Evolutionary conservation across 495 filamentous ascomycete genomes (phyloP).

Genomic region (Penicilliopsis zonata): DNA sequence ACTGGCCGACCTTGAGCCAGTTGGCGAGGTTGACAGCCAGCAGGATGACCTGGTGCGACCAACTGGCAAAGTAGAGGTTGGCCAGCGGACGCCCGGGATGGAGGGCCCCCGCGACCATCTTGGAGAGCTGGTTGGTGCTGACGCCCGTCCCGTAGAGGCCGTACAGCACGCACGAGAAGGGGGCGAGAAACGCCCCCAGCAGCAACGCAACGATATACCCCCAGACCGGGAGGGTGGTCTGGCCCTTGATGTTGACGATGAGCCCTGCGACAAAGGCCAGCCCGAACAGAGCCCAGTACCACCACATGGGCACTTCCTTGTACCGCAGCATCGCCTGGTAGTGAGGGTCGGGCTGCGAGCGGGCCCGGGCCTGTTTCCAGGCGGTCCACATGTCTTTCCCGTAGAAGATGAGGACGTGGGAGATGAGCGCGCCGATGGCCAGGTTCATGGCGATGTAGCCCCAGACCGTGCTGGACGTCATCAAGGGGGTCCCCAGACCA

Average conservation of each 20-base stretch:
- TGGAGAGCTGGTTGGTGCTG: constrained; percentile 26
- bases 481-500: constrained; percentile 13
- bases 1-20: constrained; percentile 26
- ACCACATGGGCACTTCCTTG: constrained; percentile 42
- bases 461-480: constrained; percentile 9
- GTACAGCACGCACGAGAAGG: constrained; percentile 17
- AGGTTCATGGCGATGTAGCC: constrained; percentile 9
- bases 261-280: constrained; percentile 37
- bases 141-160: constrained; percentile 23
- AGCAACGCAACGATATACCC: constrained; percentile 36
- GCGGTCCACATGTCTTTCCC: constrained; percentile 19
- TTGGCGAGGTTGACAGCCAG: constrained; percentile 23
- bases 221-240: constrained; percentile 42
- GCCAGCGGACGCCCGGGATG: constrained; percentile 32
- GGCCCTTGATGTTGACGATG: constrained; percentile 29
- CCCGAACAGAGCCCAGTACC: constrained; percentile 36
- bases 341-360: constrained; percentile 29
- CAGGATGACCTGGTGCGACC: constrained; percentile 24
- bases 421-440: constrained; percentile 26
- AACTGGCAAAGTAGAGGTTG: constrained; percentile 31
- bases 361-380: constrained; percentile 14
- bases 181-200: constrained; percentile 16
- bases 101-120: constrained; percentile 24
- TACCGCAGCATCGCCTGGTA: constrained; percentile 35
- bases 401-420: constrained; percentile 23